phyloP scores from a whole-genome alignment of 768 basidiomycete species.

The Sarcodon aspratus region DNA sequence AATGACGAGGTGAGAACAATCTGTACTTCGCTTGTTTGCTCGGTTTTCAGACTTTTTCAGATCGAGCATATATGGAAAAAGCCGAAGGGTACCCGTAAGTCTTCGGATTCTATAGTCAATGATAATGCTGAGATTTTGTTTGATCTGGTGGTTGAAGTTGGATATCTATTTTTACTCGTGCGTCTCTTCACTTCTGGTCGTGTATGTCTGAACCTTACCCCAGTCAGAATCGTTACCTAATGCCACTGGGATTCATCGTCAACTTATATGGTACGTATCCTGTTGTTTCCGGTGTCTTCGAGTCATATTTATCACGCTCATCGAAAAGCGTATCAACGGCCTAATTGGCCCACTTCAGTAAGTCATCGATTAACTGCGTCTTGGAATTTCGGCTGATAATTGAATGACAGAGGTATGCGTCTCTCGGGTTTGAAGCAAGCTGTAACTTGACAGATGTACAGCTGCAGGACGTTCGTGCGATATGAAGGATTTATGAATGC shows the following conservation, averaged over 20 bases:
- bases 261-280: conserved; percentile 26
- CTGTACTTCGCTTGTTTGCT: background rate
- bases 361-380: too few species aligned
- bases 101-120: background rate
- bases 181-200: conserved; percentile 2
- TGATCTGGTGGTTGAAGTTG: conserved; percentile 10
- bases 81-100: conserved; percentile 33
- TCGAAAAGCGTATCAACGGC: background rate
- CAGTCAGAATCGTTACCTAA: conserved; percentile 50
- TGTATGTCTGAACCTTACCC: background rate
- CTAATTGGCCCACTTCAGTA: too few species aligned
- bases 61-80: conserved; percentile 45
- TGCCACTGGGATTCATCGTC: conserved; percentile 49
- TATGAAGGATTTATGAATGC: conserved; percentile 33
- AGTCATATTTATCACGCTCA: background rate
- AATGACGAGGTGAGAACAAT: conserved; percentile 25
- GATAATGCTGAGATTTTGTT: background rate
- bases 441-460: background rate
- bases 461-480: conserved; percentile 18
- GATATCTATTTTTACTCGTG: conserved; percentile 26
- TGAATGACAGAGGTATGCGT: too few species aligned
- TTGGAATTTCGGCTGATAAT: too few species aligned
- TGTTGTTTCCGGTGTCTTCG: background rate
- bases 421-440: too few species aligned
- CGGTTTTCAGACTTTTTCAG: conserved; percentile 8